These are phyloP conservation scores for Exophiala alcalophila DNA, from an alignment of 2,329 filamentous ascomycete species.

Conservation along the genomic window DNA sequence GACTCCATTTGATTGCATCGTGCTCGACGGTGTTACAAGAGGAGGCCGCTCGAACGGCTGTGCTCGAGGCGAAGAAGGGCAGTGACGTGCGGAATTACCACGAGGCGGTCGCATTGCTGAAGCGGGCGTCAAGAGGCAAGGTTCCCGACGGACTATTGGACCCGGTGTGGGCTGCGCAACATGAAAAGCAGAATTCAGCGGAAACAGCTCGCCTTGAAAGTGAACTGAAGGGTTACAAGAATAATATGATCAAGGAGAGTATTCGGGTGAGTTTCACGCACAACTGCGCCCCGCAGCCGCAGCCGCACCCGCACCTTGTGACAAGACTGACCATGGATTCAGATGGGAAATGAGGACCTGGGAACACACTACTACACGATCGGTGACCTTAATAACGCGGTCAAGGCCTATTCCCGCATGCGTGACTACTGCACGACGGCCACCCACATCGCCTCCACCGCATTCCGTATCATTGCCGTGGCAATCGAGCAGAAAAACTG, in stretches of 20 bases:
- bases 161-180: slow-evolving; percentile 69
- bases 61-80: slow-evolving; percentile 71
- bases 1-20: slow-evolving; percentile 76
- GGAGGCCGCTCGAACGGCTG: slow-evolving; percentile 76
- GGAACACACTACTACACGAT: slow-evolving; percentile 77
- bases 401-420: slow-evolving; percentile 80
- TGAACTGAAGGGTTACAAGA: slow-evolving; percentile 89
- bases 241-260: slow-evolving; percentile 95
- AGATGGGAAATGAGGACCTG: slow-evolving; percentile 95
- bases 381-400: slow-evolving; percentile 69
- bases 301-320: not conserved
- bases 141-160: slow-evolving; percentile 69
- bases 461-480: slow-evolving; percentile 72
- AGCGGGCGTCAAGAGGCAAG: slow-evolving; percentile 57
- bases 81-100: slow-evolving; percentile 71
- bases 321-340: slow-evolving; percentile 4
- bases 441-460: slow-evolving; percentile 79
- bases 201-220: slow-evolving; percentile 75
- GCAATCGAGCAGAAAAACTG: slow-evolving; percentile 76
- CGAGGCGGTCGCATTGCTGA: slow-evolving; percentile 63
- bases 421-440: slow-evolving; percentile 81
- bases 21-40: slow-evolving; percentile 71
- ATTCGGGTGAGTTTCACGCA: slow-evolving; percentile 63
- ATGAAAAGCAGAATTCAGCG: slow-evolving; percentile 62
- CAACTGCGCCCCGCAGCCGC: not conserved